phyloP scores from a whole-genome alignment of 331 rosid genomes.

The Pyracantha coccinea region DNA sequence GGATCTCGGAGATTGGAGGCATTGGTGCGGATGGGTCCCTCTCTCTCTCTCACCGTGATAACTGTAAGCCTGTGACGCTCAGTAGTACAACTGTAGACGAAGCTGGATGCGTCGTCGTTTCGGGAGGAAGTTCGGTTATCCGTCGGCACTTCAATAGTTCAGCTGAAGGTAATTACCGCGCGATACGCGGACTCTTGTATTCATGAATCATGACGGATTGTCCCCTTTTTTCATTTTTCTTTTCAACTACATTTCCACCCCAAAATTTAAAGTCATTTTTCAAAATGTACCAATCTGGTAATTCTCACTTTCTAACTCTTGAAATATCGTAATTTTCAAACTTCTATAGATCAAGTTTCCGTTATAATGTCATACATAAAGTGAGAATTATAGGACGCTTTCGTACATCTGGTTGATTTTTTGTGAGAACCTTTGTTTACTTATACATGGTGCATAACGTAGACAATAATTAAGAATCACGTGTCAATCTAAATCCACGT shows the following conservation, averaged over 20 bases:
- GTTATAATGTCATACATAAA: no score
- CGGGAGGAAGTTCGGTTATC: background rate
- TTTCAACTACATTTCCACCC: no score
- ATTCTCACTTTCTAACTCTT: no score
- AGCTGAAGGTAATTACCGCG: background rate
- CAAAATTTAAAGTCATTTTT: no score
- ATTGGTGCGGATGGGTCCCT: background rate
- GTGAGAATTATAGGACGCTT: no score
- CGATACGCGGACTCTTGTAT: background rate
- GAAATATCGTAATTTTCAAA: no score
- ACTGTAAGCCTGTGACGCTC: background rate
- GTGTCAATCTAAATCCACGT: no score
- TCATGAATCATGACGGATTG: background rate
- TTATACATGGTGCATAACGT: no score
- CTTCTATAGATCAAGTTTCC: no score
- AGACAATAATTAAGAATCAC: rapidly evolving
- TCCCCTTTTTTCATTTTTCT: background rate
- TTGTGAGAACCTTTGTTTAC: no score
- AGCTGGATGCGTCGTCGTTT: background rate
- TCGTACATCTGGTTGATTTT: no score
- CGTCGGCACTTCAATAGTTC: background rate
- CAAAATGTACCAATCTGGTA: no score
- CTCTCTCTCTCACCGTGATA: background rate
- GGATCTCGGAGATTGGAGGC: constrained; percentile 14
- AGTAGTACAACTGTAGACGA: background rate